phyloP scores from a whole-genome alignment of 495 filamentous ascomycete species.

The Talaromyces wortmannii region DNA sequence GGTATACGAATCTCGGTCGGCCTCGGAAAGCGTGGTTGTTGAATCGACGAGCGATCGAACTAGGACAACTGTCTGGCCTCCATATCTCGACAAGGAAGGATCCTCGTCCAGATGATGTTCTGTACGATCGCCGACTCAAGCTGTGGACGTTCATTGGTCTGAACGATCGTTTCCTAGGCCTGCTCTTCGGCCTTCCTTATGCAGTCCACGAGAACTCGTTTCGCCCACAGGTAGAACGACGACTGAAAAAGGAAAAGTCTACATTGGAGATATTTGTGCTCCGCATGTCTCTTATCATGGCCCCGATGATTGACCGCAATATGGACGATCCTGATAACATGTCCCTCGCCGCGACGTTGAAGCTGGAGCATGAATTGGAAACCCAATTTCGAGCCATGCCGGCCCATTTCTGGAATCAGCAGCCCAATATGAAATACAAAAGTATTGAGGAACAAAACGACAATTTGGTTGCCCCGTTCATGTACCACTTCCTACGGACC shows the following conservation, averaged over 20 bases:
- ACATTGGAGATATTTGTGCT: constrained; percentile 21
- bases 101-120: constrained; percentile 10
- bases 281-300: constrained; percentile 28
- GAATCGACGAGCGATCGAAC: constrained; percentile 36
- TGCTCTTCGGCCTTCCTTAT: constrained; percentile 47
- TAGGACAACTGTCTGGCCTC: constrained; percentile 40
- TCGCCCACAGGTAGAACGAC: constrained; percentile 14
- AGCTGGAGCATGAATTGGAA: constrained; percentile 42
- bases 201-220: constrained; percentile 29
- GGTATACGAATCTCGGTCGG: constrained; percentile 40
- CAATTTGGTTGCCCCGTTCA: constrained; percentile 36
- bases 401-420: constrained; percentile 18
- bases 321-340: constrained; percentile 24
- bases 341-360: constrained; percentile 31
- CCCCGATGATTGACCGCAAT: constrained; percentile 47
- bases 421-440: constrained; percentile 6
- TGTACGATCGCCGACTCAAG: constrained; percentile 21
- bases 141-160: constrained; percentile 39
- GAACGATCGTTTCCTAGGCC: constrained; percentile 35
- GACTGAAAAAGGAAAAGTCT: constrained; percentile 10
- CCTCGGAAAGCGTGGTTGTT: constrained; percentile 44
- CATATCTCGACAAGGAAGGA: constrained; percentile 20
- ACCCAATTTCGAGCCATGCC: constrained; percentile 30
- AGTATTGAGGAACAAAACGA: constrained; percentile 17
- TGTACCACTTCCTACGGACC: constrained; percentile 34